phyloP scores from a whole-genome alignment of 768 basidiomycete species.

The Lentinula boryana region DNA sequence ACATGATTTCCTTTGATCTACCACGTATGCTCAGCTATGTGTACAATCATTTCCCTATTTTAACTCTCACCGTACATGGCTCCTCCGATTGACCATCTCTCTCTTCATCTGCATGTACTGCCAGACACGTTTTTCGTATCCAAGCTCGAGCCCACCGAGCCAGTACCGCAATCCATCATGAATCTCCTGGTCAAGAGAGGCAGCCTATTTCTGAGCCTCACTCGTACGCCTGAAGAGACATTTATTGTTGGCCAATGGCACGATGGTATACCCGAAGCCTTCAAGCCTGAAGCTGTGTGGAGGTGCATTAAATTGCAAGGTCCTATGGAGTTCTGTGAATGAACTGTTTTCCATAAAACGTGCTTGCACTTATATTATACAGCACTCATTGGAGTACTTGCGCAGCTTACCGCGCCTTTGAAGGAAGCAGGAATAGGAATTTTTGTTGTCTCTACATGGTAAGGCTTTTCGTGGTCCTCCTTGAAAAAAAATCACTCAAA shows the following conservation, averaged over 20 bases:
- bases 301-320: conserved; percentile 57
- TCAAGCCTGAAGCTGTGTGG: conserved; percentile 40
- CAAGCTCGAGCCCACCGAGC: conserved; percentile 28
- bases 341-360: background rate
- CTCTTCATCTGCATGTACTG: conserved; percentile 43
- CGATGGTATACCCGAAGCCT: conserved; percentile 26
- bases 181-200: conserved; percentile 19
- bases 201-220: conserved; percentile 44
- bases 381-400: conserved; percentile 55
- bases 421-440: conserved; percentile 46
- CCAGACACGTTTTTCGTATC: conserved; percentile 38
- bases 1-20: too few relatives aligned
- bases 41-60: background rate
- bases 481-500: background rate
- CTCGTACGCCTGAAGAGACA: conserved; percentile 54
- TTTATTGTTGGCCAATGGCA: conserved; percentile 49
- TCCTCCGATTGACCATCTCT: conserved; percentile 38
- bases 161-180: conserved; percentile 29
- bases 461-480: background rate
- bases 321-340: conserved; percentile 60
- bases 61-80: conserved; percentile 20
- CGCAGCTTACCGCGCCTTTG: conserved; percentile 47
- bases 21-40: background rate
- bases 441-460: conserved; percentile 64
- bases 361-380: background rate